Evolutionary conservation across 179 eudicot species (phyloP).

Genomic region (Drosera spatulata): DNA sequence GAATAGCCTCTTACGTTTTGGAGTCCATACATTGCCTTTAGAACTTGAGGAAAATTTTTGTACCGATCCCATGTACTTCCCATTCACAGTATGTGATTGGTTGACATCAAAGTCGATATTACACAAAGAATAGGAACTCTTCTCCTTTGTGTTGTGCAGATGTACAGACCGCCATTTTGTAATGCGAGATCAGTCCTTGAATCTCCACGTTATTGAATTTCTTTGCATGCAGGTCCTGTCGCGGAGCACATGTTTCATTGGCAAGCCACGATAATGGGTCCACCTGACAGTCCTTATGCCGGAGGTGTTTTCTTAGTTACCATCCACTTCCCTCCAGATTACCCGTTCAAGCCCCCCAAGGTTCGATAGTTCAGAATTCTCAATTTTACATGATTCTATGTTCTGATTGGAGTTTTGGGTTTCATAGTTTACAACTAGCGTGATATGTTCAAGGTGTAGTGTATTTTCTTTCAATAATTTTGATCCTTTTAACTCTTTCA

Average conservation of each 20-base stretch:
- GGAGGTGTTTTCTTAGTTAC: constrained; percentile 72
- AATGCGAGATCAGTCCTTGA: background rate
- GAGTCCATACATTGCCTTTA: no score
- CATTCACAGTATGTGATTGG: no score
- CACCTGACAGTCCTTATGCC: constrained; percentile 65
- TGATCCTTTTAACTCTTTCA: no score
- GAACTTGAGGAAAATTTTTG: no score
- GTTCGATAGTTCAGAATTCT: constrained; percentile 4
- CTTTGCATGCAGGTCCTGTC: constrained; percentile 38
- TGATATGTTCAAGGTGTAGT: no score
- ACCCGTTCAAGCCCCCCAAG: constrained; percentile 75
- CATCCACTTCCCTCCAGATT: constrained; percentile 67
- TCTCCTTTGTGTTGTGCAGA: no score
- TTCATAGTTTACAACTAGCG: no score
- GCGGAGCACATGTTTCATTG: constrained; percentile 77
- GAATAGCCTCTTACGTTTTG: no score
- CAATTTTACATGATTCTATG: background rate
- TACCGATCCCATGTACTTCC: no score
- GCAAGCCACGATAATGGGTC: constrained; percentile 82
- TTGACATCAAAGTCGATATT: no score
- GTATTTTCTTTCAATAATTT: no score
- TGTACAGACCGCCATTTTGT: background rate
- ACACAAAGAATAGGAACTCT: no score
- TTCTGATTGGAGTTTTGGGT: background rate
- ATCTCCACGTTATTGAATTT: background rate